A percentile compares a stretch with the other conserved stretches of the same genome.
Evolutionary conservation across 2,329 filamentous ascomycete genomes (phyloP).

Genomic region (Aquanectria penicillioides): DNA sequence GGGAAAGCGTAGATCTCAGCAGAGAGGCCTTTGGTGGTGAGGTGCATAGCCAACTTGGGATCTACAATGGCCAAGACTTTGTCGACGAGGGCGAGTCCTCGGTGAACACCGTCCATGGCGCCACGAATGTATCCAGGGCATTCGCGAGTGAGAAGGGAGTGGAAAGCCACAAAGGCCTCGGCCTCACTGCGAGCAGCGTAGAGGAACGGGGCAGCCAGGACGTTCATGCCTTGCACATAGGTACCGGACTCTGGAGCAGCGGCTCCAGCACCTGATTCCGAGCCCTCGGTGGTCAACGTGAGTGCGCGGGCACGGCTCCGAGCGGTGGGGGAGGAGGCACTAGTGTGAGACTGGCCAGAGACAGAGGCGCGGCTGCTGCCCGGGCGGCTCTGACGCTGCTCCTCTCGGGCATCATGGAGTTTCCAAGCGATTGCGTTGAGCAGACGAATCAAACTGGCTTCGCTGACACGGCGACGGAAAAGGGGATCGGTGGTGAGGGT

Average conservation of each 20-base stretch:
- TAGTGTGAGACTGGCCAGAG: constrained; percentile 49
- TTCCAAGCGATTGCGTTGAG: constrained; percentile 96
- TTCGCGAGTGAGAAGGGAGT: constrained; percentile 86
- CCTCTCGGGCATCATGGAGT: constrained; percentile 79
- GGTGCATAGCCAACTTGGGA: constrained; percentile 83
- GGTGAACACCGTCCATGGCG: constrained; percentile 97
- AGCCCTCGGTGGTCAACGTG: constrained; percentile 71
- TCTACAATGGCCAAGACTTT: constrained; percentile 92
- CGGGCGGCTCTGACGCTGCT: constrained; percentile 52
- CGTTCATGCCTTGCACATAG: constrained; percentile 99
- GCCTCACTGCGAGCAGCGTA: constrained; percentile 95
- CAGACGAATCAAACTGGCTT: constrained; percentile 92
- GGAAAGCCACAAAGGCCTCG: constrained; percentile 92
- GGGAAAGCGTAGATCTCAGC: constrained; percentile 98
- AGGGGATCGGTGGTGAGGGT: constrained; percentile 97
- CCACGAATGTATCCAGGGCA: constrained; percentile 94
- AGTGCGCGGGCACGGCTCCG: constrained; percentile 64
- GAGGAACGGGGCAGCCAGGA: constrained; percentile 92
- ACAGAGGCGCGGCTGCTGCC: constrained; percentile 51
- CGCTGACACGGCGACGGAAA: constrained; percentile 93
- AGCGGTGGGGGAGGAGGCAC: constrained; percentile 56
- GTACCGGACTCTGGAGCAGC: constrained; percentile 75
- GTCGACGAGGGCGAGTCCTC: constrained; percentile 89
- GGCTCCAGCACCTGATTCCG: constrained; percentile 64
- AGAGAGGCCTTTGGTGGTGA: constrained; percentile 86